These are phyloP conservation scores for Sporisorium graminicola DNA, from an alignment of 1,284 basidiomycete species.

Conservation along the genomic window DNA sequence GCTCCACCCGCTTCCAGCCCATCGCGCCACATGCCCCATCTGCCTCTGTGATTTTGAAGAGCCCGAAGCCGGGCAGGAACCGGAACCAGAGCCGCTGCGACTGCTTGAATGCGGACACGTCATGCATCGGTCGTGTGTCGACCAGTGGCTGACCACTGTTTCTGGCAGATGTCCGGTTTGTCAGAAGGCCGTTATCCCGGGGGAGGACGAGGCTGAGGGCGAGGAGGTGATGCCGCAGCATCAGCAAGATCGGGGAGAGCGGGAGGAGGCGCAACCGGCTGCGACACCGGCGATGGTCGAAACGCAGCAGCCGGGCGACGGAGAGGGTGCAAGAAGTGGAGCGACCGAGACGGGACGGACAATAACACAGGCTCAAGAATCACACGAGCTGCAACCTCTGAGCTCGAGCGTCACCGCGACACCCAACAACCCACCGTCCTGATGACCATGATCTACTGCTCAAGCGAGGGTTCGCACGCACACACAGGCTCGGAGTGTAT, in stretches of 20 bases:
- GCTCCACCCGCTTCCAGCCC: conserved; percentile 54
- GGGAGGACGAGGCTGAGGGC: neutral
- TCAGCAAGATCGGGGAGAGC: neutral
- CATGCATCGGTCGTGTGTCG: conserved; percentile 57
- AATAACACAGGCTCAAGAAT: neutral
- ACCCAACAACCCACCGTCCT: neutral
- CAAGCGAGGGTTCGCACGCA: neutral
- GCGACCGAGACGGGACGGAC: neutral
- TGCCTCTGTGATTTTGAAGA: conserved; percentile 62
- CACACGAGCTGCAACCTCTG: conserved; percentile 25
- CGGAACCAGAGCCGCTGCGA: conserved; percentile 56
- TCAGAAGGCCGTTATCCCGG: conserved; percentile 47
- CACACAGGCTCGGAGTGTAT: neutral
- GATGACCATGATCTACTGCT: neutral
- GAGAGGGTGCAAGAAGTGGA: neutral
- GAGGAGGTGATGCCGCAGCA: neutral
- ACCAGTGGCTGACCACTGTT: conserved; percentile 62
- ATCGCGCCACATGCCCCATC: conserved; percentile 63
- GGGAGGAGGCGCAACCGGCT: neutral
- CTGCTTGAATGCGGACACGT: conserved; percentile 59
- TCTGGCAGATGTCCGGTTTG: conserved; percentile 62
- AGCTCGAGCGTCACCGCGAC: neutral
- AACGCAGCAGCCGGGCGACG: neutral
- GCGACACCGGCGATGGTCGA: neutral
- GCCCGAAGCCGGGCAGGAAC: conserved; percentile 19